A percentile compares a stretch with the other conserved stretches of the same genome.
Evolutionary conservation across 2,329 filamentous ascomycete species (phyloP).

Genomic region (Apiospora malaysiana): DNA sequence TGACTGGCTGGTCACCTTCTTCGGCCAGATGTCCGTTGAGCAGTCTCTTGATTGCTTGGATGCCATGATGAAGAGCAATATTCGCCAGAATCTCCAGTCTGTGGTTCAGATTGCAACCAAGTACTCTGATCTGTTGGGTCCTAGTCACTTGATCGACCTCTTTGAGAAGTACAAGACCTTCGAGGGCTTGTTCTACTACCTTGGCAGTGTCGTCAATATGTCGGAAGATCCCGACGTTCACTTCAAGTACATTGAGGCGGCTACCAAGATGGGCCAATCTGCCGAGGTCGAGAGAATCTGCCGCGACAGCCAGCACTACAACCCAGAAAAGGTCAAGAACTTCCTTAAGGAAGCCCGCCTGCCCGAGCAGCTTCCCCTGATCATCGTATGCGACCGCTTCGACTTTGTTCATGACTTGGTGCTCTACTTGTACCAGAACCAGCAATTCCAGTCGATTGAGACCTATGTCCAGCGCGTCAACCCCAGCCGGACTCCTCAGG

Average conservation of each 20-base stretch:
- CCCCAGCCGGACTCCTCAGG: slow-evolving; percentile 85
- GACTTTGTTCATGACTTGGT: slow-evolving; percentile 98
- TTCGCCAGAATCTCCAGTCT: slow-evolving; percentile 93
- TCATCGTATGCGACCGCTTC: slow-evolving; percentile 99
- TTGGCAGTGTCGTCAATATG: slow-evolving; percentile 96
- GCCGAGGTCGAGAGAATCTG: slow-evolving; percentile 97
- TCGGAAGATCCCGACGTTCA: slow-evolving; percentile 94
- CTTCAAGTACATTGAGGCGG: slow-evolving; percentile 99
- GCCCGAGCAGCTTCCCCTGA: slow-evolving; percentile 90
- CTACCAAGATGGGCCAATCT: slow-evolving; percentile 90
- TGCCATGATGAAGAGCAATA: slow-evolving; percentile 95
- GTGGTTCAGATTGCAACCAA: slow-evolving; percentile 97
- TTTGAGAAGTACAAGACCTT: slow-evolving; percentile 98
- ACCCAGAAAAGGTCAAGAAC: slow-evolving; percentile 97
- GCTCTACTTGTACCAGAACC: slow-evolving; percentile 96
- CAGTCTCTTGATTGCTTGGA: slow-evolving; percentile 93
- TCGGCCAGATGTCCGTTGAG: slow-evolving; percentile 92
- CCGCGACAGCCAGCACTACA: slow-evolving; percentile 88
- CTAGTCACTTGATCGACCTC: slow-evolving; percentile 87
- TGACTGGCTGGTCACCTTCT: slow-evolving; percentile 92
- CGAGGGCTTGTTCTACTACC: slow-evolving; percentile 97
- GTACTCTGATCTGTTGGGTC: slow-evolving; percentile 91
- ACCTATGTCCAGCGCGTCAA: slow-evolving; percentile 98
- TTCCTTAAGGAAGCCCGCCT: slow-evolving; percentile 97
- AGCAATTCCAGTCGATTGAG: slow-evolving; percentile 99